phyloP scores from a whole-genome alignment of 257 asterid species.

The Salvia rosmarinus region DNA sequence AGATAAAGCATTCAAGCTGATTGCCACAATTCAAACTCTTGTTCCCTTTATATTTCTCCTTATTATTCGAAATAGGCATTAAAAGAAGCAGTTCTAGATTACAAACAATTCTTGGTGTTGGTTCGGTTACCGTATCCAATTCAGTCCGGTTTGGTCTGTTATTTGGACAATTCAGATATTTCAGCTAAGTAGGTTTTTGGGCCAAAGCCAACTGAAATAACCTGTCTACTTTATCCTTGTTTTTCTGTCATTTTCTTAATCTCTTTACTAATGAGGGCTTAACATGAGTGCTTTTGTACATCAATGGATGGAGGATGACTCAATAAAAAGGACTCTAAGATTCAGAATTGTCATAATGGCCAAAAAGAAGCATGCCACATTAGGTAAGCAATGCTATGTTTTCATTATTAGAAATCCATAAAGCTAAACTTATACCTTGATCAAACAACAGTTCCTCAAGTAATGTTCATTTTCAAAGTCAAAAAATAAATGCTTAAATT shows the following conservation, averaged over 20 bases:
- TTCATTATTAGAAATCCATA: not conserved
- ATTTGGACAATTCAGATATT: too few species aligned
- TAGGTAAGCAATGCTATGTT: not conserved
- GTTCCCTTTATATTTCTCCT: not conserved
- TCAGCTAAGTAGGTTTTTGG: too few species aligned
- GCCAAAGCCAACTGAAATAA: not conserved
- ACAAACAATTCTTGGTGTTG: not conserved
- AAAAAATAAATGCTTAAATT: not conserved
- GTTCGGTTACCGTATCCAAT: too few species aligned
- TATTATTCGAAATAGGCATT: not conserved
- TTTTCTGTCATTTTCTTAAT: not conserved
- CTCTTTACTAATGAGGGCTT: not conserved
- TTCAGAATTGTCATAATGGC: not conserved
- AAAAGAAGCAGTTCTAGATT: not conserved
- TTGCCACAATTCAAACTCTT: slow-evolving; percentile 4
- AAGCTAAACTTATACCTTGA: not conserved
- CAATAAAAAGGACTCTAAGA: not conserved
- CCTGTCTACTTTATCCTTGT: slow-evolving; percentile 1
- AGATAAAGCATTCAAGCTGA: slow-evolving; percentile 13
- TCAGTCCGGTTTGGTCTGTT: too few species aligned
- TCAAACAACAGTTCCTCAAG: slow-evolving; percentile 11
- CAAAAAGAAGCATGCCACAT: not conserved
- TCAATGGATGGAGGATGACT: not conserved
- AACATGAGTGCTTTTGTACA: not conserved
- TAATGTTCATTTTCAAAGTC: not conserved